These are phyloP conservation scores for Lasiodiplodia hormozganensis DNA, from an alignment of 2,329 filamentous ascomycete species.

Conservation along the genomic window DNA sequence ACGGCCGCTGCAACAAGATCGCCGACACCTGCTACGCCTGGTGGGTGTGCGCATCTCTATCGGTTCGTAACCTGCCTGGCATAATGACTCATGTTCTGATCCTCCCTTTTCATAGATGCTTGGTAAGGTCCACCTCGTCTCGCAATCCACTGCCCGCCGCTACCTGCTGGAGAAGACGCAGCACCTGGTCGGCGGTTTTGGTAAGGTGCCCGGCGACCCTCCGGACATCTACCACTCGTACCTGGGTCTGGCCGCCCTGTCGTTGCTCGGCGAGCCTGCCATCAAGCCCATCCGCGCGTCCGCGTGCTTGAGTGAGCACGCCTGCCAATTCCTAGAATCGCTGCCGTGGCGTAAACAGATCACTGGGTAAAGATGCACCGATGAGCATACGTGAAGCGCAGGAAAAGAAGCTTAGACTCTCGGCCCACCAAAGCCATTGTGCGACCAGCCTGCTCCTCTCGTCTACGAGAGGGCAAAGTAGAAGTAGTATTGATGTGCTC, in stretches of 20 bases:
- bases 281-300: slow-evolving; percentile 76
- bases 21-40: slow-evolving; percentile 96
- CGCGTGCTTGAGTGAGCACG: slow-evolving; percentile 74
- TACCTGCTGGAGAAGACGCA: slow-evolving; percentile 88
- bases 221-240: slow-evolving; percentile 86
- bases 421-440: slow-evolving; percentile 6
- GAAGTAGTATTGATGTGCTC: slow-evolving; percentile 18
- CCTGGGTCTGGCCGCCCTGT: slow-evolving; percentile 81
- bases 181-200: slow-evolving; percentile 70
- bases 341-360: slow-evolving; percentile 46
- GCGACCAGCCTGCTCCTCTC: neutral
- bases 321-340: slow-evolving; percentile 46
- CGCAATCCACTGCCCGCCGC: slow-evolving; percentile 64
- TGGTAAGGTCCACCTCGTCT: slow-evolving; percentile 46
- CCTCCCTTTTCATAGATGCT: slow-evolving; percentile 34
- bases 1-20: slow-evolving; percentile 88
- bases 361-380: slow-evolving; percentile 26
- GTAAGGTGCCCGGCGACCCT: slow-evolving; percentile 54
- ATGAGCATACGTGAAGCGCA: slow-evolving; percentile 3
- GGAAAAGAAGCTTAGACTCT: neutral
- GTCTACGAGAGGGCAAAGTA: slow-evolving; percentile 10
- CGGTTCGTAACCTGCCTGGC: slow-evolving; percentile 47
- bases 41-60: slow-evolving; percentile 76
- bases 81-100: slow-evolving; percentile 50
- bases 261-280: slow-evolving; percentile 72